Conservation (phyloP, 768 basidiomycete genomes). For the Russula dissimulans region DNA sequence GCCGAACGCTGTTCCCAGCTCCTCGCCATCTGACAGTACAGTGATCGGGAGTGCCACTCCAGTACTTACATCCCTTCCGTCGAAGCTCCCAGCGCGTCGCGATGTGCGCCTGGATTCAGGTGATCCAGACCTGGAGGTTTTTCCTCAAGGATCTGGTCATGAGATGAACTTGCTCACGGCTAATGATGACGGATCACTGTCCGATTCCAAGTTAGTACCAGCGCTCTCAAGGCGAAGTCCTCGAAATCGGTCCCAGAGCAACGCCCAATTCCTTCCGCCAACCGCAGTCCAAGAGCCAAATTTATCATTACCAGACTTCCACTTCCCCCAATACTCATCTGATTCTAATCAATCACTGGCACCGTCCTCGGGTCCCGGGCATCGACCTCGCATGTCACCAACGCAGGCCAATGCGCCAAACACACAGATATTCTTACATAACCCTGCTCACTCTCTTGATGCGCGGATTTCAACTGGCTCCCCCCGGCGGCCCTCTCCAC, state of each 20-base stretch:
- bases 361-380: not conserved
- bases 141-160: not conserved
- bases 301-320: slow-evolving; percentile 23
- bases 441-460: slow-evolving; percentile 49
- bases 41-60: not conserved
- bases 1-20: not conserved
- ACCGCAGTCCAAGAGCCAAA: slow-evolving; percentile 4
- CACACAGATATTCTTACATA: slow-evolving; percentile 27
- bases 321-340: slow-evolving; percentile 28
- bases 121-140: not conserved
- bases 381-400: slow-evolving; percentile 5
- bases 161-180: not conserved
- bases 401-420: slow-evolving; percentile 1
- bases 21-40: not conserved
- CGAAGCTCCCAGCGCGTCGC: not conserved
- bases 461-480: slow-evolving; percentile 26
- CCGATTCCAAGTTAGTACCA: not conserved
- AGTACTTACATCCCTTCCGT: not conserved
- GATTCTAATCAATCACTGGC: not conserved
- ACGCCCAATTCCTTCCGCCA: not conserved
- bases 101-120: slow-evolving; percentile 1
- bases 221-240: slow-evolving; percentile 1
- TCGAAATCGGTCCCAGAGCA: slow-evolving; percentile 10
- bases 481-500: slow-evolving; percentile 15
- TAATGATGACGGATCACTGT: not conserved